Evolutionary conservation across 2,329 filamentous ascomycete species (phyloP), one percentile per base, ranked within the genome.

Genomic region (Aspergillus viridinutans): DNA sequence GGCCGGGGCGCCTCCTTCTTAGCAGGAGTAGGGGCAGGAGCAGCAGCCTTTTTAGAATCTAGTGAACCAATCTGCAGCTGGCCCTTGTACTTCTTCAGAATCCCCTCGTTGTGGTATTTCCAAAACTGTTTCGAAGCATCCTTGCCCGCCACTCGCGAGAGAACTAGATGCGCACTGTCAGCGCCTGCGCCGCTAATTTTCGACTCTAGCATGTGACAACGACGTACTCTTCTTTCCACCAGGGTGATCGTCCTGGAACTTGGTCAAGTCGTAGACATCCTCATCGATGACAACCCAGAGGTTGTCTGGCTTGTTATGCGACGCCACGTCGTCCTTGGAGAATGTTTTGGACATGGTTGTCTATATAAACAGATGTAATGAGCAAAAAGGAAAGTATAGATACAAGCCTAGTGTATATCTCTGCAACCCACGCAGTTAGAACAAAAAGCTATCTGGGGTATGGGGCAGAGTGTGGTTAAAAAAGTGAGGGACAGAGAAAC

Each of bases 211-310:
- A 14, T 9, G 20, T 28, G 32, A 49, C 21, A 28, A 38, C 61
- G 64, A 63, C 80, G 62, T 76, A 87, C 85, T 88, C 78, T 88
- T 88, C 77, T 88, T 87, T 61, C 85, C 83, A 84, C 76, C 77
- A 67, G 90, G 90, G 74, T 93, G 90, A 64, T 92, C 89, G 59
- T 92, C 87, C 73, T 90, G 88, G 74, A 93, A 93, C 70, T 87
- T 92, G 67, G 92, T 96, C 68, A 97, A 74, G 72, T 99, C 93
- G 76, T 96, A 97, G 65, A 97, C 93, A 76, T 97, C 93, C 68
- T 92, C 89, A 65, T 97, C 93, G 64, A 97, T 86, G 63, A 95
- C 85, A 70, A 97, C 90, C 85, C 87, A 97, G 60, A 97, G 82
- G 72, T 87, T 88, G 70, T 91, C 86, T 49, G 87, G 76, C 79